Conservation (phyloP, 257 asterid genomes). For the Misopates orontium region DNA sequence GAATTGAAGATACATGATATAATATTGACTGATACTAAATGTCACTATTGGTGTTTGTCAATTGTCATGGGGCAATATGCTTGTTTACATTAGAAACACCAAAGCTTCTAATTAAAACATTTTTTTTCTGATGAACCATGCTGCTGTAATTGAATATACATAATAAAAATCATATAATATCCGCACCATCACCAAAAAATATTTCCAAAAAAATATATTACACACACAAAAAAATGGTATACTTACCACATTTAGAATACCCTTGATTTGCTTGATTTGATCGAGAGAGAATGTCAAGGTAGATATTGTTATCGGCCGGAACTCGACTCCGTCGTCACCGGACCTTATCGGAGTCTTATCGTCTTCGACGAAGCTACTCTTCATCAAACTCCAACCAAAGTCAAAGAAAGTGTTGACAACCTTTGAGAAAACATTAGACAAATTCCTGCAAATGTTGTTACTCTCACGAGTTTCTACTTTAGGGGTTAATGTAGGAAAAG, state of each 20-base stretch:
- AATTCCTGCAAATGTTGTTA: background rate
- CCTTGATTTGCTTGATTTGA: constrained; percentile 37
- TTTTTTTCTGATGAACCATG: too few relatives aligned
- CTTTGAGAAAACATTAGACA: constrained; percentile 7
- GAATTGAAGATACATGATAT: too few relatives aligned
- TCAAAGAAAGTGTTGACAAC: constrained; percentile 25
- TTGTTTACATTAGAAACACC: too few relatives aligned
- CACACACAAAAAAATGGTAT: background rate
- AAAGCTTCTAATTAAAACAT: too few relatives aligned
- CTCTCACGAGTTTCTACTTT: background rate
- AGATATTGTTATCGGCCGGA: constrained; percentile 10
- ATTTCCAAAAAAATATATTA: too few relatives aligned
- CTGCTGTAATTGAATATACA: too few relatives aligned
- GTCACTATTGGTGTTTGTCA: too few relatives aligned
- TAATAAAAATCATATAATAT: too few relatives aligned
- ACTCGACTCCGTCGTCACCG: constrained; percentile 35
- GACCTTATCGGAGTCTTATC: constrained; percentile 34
- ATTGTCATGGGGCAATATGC: too few relatives aligned
- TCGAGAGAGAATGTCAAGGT: constrained; percentile 31
- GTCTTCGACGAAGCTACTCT: constrained; percentile 30
- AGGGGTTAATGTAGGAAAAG: constrained; percentile 31
- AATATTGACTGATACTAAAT: too few relatives aligned
- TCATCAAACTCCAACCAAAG: constrained; percentile 37
- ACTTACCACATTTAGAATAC: constrained; percentile 28
- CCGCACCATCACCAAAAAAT: too few relatives aligned